A percentile compares a stretch with the other conserved stretches of the same genome.
Conservation (phyloP, 805 yeast genomes). For the Wickerhamomyces alni region DNA sequence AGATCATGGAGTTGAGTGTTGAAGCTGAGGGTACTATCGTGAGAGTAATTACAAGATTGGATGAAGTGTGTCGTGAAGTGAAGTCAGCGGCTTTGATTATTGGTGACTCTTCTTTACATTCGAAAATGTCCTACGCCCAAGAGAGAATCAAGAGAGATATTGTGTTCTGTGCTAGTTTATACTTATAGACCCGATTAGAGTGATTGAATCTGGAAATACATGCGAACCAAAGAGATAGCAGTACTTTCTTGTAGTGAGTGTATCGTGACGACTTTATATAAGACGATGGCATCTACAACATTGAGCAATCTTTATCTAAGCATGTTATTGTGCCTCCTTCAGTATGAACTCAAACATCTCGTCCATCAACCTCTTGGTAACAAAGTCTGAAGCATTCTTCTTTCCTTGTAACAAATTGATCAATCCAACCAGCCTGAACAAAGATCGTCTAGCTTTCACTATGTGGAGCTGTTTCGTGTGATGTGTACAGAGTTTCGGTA, state of each 20-base stretch:
- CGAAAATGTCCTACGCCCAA: slow-evolving; percentile 88
- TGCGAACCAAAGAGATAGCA: no score
- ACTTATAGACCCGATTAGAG: slow-evolving; percentile 39
- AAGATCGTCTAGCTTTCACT: slow-evolving; percentile 5
- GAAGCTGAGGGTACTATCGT: slow-evolving; percentile 97
- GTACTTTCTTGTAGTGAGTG: no score
- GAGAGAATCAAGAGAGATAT: slow-evolving; percentile 94
- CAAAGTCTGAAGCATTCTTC: slow-evolving; percentile 13
- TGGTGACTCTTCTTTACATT: slow-evolving; percentile 86
- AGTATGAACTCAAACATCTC: slow-evolving; percentile 17
- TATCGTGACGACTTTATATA: neutral
- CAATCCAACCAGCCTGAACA: slow-evolving; percentile 23
- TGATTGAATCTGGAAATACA: no score
- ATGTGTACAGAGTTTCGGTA: neutral
- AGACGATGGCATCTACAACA: no score
- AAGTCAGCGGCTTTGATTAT: slow-evolving; percentile 90
- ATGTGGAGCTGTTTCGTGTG: neutral
- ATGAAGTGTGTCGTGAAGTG: slow-evolving; percentile 92
- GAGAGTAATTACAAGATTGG: slow-evolving; percentile 87
- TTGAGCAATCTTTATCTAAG: no score
- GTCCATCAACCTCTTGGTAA: slow-evolving; percentile 13
- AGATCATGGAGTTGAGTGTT: slow-evolving; percentile 81
- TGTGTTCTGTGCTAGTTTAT: slow-evolving; percentile 93
- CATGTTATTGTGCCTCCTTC: no score
- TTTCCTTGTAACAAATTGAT: slow-evolving; percentile 16